phyloP scores from a whole-genome alignment of 768 basidiomycete genomes.

The Boletus rufocinnamomeus region DNA sequence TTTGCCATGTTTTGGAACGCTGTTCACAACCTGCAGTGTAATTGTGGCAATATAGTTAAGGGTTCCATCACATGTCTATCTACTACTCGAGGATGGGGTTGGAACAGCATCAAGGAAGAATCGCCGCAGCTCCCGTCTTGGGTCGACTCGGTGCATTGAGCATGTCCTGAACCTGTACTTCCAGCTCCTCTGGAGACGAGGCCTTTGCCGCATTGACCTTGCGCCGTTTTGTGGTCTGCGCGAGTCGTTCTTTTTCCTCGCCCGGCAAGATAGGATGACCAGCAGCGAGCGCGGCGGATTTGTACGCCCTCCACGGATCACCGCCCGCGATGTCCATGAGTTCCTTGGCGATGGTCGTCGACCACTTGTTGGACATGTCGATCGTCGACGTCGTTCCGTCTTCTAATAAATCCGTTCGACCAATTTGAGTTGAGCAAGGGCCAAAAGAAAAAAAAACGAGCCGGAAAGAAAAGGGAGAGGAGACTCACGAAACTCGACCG shows the following conservation, averaged over 20 bases:
- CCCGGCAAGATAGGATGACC: slow-evolving; percentile 53
- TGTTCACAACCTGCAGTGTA: slow-evolving; percentile 1
- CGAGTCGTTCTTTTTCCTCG: slow-evolving; percentile 38
- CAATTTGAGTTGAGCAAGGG: background rate
- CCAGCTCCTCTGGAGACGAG: slow-evolving; percentile 22
- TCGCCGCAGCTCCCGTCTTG: slow-evolving; percentile 43
- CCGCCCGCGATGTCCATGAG: slow-evolving; percentile 70
- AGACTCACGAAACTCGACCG: slow-evolving; percentile 63
- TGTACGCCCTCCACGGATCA: slow-evolving; percentile 58
- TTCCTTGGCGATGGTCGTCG: slow-evolving; percentile 64
- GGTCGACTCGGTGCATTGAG: slow-evolving; percentile 27
- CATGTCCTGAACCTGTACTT: slow-evolving; percentile 35
- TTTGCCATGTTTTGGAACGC: background rate
- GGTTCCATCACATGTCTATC: slow-evolving; percentile 1
- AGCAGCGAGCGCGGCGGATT: slow-evolving; percentile 44
- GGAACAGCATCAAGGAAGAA: slow-evolving; percentile 33
- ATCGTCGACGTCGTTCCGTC: slow-evolving; percentile 50
- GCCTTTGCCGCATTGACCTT: slow-evolving; percentile 13
- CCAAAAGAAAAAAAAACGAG: background rate
- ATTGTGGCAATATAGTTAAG: slow-evolving; percentile 4
- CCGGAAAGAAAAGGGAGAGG: background rate
- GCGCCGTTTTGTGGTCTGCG: slow-evolving; percentile 14
- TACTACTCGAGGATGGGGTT: background rate
- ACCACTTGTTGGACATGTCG: slow-evolving; percentile 67
- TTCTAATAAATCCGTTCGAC: slow-evolving; percentile 34